These are phyloP conservation scores for Paecilomyces formosus DNA, from an alignment of 2,329 filamentous ascomycete species.

Conservation along the genomic window DNA sequence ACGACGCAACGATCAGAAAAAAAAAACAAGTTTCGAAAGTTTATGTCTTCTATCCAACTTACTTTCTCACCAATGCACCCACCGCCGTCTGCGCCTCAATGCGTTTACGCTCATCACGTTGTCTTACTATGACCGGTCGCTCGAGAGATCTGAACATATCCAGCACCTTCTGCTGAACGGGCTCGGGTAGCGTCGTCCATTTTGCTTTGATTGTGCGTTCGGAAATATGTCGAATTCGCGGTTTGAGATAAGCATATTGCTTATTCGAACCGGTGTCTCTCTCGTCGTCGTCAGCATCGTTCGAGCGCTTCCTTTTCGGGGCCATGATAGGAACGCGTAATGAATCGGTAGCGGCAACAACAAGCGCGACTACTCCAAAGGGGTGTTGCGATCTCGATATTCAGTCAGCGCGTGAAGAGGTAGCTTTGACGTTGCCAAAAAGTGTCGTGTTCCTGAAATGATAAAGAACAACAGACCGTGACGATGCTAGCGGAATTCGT, in stretches of 20 bases:
- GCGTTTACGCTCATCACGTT: constrained; percentile 34
- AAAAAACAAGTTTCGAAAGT: background rate
- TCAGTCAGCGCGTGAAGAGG: background rate
- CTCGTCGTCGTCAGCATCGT: constrained; percentile 11
- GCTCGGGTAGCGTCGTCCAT: constrained; percentile 37
- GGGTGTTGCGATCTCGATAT: background rate
- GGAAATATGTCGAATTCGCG: constrained; percentile 33
- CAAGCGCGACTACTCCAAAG: background rate
- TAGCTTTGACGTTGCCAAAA: background rate
- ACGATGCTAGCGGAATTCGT: background rate
- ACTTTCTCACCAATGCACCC: constrained; percentile 35
- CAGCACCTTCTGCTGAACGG: constrained; percentile 34
- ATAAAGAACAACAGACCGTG: background rate
- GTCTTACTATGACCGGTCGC: constrained; percentile 35
- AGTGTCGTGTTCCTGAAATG: background rate
- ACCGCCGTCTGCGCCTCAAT: constrained; percentile 36
- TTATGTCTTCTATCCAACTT: constrained; percentile 8
- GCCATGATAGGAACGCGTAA: background rate
- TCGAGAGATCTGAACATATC: constrained; percentile 35
- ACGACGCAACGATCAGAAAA: background rate
- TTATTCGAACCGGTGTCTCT: constrained; percentile 14
- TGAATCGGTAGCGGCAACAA: background rate
- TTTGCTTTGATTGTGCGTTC: constrained; percentile 38
- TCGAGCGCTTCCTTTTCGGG: constrained; percentile 20
- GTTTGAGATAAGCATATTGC: constrained; percentile 32